Percentiles rank a stretch among this genome's conserved stretches.
These are phyloP conservation scores for Alternaria sp. DNA, from an alignment of 2,329 filamentous ascomycete species.

Conservation along the genomic window DNA sequence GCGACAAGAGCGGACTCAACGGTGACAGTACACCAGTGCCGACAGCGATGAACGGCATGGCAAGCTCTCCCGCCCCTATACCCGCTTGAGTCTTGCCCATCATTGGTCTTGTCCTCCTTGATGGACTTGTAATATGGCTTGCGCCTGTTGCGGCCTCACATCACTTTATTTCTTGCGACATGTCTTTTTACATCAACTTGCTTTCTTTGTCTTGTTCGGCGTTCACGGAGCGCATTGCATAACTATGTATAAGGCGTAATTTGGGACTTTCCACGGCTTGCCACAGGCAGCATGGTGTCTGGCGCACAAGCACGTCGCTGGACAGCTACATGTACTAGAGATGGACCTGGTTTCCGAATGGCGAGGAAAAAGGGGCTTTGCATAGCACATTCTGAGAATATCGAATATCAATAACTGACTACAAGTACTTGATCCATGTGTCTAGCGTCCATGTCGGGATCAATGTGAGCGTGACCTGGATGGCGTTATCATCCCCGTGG, in stretches of 20 bases:
- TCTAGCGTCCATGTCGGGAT: neutral
- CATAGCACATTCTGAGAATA: slow-evolving; percentile 8
- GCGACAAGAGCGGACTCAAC: slow-evolving; percentile 68
- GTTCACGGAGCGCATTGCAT: slow-evolving; percentile 32
- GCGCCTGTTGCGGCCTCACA: neutral
- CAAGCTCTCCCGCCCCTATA: slow-evolving; percentile 62
- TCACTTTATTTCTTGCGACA: slow-evolving; percentile 9
- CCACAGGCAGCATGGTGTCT: slow-evolving; percentile 8
- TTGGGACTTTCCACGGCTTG: slow-evolving; percentile 30
- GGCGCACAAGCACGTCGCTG: slow-evolving; percentile 8
- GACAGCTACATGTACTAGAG: slow-evolving; percentile 11
- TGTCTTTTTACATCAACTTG: slow-evolving; percentile 20
- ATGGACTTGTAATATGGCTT: neutral
- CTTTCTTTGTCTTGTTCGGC: slow-evolving; percentile 34
- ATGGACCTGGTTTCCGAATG: neutral
- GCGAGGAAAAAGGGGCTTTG: slow-evolving; percentile 3
- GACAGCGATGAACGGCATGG: slow-evolving; percentile 52
- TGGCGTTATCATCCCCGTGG: slow-evolving; percentile 20
- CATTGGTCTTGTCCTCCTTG: neutral
- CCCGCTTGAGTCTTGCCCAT: slow-evolving; percentile 18
- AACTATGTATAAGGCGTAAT: slow-evolving; percentile 29
- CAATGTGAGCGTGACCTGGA: slow-evolving; percentile 10
- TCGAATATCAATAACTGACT: slow-evolving; percentile 5
- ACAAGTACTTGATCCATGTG: neutral
- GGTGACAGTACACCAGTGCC: slow-evolving; percentile 58